These are phyloP conservation scores for Peronospora destructor DNA, from an alignment of 352 stramenopile genomes.

Conservation along the genomic window DNA sequence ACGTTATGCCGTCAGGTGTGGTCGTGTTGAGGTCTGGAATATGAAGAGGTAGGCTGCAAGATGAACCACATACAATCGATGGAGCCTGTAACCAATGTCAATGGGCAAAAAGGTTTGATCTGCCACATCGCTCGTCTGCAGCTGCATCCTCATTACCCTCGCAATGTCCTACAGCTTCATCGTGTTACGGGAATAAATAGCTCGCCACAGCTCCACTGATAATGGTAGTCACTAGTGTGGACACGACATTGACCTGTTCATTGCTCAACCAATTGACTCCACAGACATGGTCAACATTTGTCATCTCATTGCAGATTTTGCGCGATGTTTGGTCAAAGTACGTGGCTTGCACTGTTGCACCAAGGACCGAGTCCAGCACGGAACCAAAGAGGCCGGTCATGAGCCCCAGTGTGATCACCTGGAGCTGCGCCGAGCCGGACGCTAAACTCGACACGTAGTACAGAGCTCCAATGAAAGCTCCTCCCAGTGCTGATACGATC, in stretches of 20 bases:
- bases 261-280: slow-evolving; percentile 55
- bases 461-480: slow-evolving; percentile 81
- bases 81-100: no score
- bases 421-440: slow-evolving; percentile 34
- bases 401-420: slow-evolving; percentile 51
- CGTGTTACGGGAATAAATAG: slow-evolving; percentile 29
- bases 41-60: no score
- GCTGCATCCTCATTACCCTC: neutral
- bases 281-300: slow-evolving; percentile 14
- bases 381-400: slow-evolving; percentile 64
- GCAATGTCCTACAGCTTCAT: slow-evolving; percentile 2
- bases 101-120: no score
- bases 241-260: slow-evolving; percentile 70
- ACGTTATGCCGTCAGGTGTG: no score
- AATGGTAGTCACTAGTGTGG: slow-evolving; percentile 49
- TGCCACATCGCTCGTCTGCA: neutral
- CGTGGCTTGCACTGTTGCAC: slow-evolving; percentile 73
- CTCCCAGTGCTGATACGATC: slow-evolving; percentile 73
- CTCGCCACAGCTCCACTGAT: slow-evolving; percentile 37
- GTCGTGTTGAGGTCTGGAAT: no score
- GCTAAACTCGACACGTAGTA: slow-evolving; percentile 43
- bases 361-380: slow-evolving; percentile 77
- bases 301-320: slow-evolving; percentile 48
- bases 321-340: slow-evolving; percentile 51
- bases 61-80: no score